These are phyloP conservation scores for Neurospora africana DNA, from an alignment of 495 filamentous ascomycete genomes.

Conservation along the genomic window DNA sequence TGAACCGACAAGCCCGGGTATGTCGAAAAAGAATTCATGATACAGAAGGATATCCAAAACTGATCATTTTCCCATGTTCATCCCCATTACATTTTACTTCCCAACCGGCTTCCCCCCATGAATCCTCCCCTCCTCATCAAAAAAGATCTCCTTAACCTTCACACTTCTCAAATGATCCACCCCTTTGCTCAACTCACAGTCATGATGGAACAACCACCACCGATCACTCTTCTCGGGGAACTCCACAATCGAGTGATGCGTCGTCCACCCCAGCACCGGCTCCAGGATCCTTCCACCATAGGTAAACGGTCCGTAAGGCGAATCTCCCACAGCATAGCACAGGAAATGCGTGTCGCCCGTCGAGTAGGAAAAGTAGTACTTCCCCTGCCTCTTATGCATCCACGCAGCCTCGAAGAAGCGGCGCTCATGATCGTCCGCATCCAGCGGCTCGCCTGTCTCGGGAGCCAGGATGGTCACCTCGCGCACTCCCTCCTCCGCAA, in stretches of 20 bases:
- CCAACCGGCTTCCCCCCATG: conserved; percentile 24
- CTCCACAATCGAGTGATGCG: conserved; percentile 68
- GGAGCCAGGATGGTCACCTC: conserved; percentile 48
- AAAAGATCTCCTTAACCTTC: conserved; percentile 63
- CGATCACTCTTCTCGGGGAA: conserved; percentile 38
- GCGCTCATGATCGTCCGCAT: conserved; percentile 55
- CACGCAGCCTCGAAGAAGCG: conserved; percentile 74
- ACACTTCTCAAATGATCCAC: conserved; percentile 57
- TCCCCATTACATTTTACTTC: not conserved
- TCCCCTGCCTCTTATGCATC: conserved; percentile 55
- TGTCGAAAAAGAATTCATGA: not conserved
- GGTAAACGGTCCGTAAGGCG: conserved; percentile 57
- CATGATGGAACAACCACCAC: conserved; percentile 68
- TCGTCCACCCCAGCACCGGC: conserved; percentile 69
- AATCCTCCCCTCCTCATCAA: conserved; percentile 54
- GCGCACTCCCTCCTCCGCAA: conserved; percentile 33
- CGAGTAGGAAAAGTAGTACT: conserved; percentile 68
- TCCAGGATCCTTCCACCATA: conserved; percentile 61
- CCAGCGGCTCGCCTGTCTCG: conserved; percentile 45
- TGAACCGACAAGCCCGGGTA: not conserved
- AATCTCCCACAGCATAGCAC: conserved; percentile 50
- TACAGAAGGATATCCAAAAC: not conserved
- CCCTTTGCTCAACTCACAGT: conserved; percentile 50
- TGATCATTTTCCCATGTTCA: not conserved
- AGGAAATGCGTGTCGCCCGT: conserved; percentile 66